Base-by-base conservation (phyloP, 108 stramenopile genomes). In the Skeletonema potamos region DNA sequence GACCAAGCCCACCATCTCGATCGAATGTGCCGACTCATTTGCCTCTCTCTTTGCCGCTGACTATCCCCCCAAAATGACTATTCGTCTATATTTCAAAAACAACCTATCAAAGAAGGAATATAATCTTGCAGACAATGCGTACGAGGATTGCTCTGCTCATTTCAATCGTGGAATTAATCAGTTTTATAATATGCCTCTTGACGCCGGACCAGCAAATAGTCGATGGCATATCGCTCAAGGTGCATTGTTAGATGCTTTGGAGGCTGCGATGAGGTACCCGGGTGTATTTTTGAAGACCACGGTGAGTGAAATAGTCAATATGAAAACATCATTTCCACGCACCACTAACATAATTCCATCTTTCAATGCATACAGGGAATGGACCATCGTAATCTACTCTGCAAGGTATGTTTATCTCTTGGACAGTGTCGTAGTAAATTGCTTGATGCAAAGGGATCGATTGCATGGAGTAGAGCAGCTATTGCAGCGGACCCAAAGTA, bases 401-500 rank as follows among this genome's bases (percentile, higher is more conserved):
- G 57, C 57, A 58, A 58, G 1, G 27, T 27, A 4, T 30, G 27
- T 15, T 10, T 58, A 27, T 29, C 57, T 27, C 28, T 58, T 10
- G 57, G 28, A 13, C 57, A 58, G 11, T 58, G 57, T 15, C 57
- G 57, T 27, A 10, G 15, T 27, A 58, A 58, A 15, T 27, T 30
- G 13, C 57, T 58, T 10, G 57, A 58, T 30, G 7, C 57, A 11
- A 30, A 27, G 57, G 57, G 57, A 30, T 11, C 12, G 11, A 58
- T 58, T 7, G 57, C 57, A 11, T 58, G 57, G 57, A 30, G 28
- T 27, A 58, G 57, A 30, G 57, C 57, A 13, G 57, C 57, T 4
- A 30, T 58, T 24, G 54, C 57, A 11, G 57, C 57, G 3, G 57
- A 58, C 12, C 57, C 57, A 4, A 30, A 58, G 0, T 58, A 58